These are phyloP conservation scores for Peronospora tabacina DNA, from an alignment of 352 stramenopile genomes.

Conservation along the genomic window DNA sequence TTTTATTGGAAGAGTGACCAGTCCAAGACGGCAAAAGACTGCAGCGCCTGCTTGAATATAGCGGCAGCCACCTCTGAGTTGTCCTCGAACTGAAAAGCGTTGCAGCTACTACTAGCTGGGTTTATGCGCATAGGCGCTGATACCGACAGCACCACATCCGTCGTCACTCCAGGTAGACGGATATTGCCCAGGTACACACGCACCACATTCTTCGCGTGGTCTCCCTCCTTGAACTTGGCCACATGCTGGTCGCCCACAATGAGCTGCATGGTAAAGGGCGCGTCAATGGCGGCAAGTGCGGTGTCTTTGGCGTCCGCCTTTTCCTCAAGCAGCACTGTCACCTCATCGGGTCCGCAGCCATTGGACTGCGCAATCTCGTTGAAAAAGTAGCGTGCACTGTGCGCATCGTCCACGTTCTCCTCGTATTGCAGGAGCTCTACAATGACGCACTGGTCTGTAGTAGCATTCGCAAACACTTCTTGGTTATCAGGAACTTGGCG, in stretches of 20 bases:
- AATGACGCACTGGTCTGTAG: conserved; percentile 78
- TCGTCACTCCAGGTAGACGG: conserved; percentile 60
- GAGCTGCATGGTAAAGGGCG: conserved; percentile 33
- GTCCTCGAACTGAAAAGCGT: conserved; percentile 56
- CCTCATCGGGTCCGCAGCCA: conserved; percentile 51
- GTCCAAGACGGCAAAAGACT: conserved; percentile 59
- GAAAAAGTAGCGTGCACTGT: conserved; percentile 73
- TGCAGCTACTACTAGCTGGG: conserved; percentile 55
- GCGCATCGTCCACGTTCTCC: conserved; percentile 30
- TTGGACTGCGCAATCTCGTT: conserved; percentile 80
- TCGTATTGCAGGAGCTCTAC: conserved; percentile 76
- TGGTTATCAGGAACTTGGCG: conserved; percentile 85
- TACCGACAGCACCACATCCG: conserved; percentile 75
- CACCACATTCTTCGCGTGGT: conserved; percentile 78
- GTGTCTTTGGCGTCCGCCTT: conserved; percentile 21
- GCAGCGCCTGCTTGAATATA: conserved; percentile 70
- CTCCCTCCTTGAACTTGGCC: conserved; percentile 80
- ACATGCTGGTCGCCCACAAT: conserved; percentile 73
- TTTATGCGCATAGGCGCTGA: conserved; percentile 73
- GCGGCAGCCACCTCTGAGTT: conserved; percentile 54
- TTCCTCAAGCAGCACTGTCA: conserved; percentile 43
- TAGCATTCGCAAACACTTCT: conserved; percentile 78
- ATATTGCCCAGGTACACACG: conserved; percentile 74
- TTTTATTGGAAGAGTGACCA: conserved; percentile 53
- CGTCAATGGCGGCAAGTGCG: conserved; percentile 27